Evolutionary conservation across 768 basidiomycete genomes (phyloP).

Genomic region (Calocybe indica): DNA sequence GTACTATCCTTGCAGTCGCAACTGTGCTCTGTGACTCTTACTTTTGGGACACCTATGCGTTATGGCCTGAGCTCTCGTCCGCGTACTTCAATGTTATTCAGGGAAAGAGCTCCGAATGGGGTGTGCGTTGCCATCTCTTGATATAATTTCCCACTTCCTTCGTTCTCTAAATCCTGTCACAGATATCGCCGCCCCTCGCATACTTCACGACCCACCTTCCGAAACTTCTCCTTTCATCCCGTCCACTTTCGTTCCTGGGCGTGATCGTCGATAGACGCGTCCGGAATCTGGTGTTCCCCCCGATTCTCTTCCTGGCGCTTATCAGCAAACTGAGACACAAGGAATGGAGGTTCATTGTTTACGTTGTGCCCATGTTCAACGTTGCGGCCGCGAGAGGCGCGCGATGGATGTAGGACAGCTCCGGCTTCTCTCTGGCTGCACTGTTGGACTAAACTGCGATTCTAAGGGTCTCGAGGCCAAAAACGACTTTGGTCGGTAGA

Average conservation of each 20-base stretch:
- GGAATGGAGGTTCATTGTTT: conserved; percentile 96
- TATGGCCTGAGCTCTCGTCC: conserved; percentile 85
- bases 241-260: conserved; percentile 58
- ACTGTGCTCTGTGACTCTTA: conserved; percentile 74
- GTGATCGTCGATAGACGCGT: conserved; percentile 40
- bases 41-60: conserved; percentile 66
- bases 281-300: conserved; percentile 44
- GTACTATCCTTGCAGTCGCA: conserved; percentile 33
- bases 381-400: conserved; percentile 68
- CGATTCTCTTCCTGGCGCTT: conserved; percentile 45
- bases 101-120: conserved; percentile 90
- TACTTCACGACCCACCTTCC: conserved; percentile 72
- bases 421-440: background rate
- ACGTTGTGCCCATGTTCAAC: conserved; percentile 79
- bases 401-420: conserved; percentile 52
- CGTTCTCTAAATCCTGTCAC: conserved; percentile 6
- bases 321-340: conserved; percentile 87
- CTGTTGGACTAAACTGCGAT: background rate
- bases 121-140: conserved; percentile 45
- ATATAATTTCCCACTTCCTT: background rate
- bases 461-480: conserved; percentile 37
- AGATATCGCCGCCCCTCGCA: conserved; percentile 65
- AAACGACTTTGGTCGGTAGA: conserved; percentile 37
- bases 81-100: conserved; percentile 82
- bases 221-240: conserved; percentile 63